These are phyloP conservation scores for Skeletonema menzelii DNA, from an alignment of 108 stramenopile species.

Conservation along the genomic window DNA sequence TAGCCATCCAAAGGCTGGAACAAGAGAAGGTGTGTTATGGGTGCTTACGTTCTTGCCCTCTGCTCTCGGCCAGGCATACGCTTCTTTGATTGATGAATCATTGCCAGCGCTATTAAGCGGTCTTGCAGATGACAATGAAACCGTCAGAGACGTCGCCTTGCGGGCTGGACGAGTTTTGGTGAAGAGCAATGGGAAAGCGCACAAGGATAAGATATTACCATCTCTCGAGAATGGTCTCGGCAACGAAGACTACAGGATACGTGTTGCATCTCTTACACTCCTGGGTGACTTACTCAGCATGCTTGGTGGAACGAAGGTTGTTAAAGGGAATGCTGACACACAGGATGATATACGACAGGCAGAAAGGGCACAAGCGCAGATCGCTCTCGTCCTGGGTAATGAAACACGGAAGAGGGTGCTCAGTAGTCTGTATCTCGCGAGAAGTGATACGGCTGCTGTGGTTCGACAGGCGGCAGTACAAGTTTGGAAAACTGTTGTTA, in stretches of 20 bases:
- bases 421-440: conserved; percentile 90
- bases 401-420: conserved; percentile 84
- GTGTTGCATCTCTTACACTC: conserved; percentile 92
- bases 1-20: conserved; percentile 85
- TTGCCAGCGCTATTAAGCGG: conserved; percentile 94
- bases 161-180: conserved; percentile 96
- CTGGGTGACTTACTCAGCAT: conserved; percentile 95
- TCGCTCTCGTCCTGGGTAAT: conserved; percentile 85
- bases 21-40: conserved; percentile 99
- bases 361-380: conserved; percentile 83
- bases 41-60: conserved; percentile 98
- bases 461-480: conserved; percentile 95
- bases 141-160: conserved; percentile 94
- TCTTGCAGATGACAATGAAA: conserved; percentile 94
- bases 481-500: conserved; percentile 98
- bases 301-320: conserved; percentile 91
- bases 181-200: conserved; percentile 85
- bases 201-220: conserved; percentile 93
- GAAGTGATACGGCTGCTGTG: conserved; percentile 87
- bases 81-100: conserved; percentile 79
- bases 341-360: conserved; percentile 89
- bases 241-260: conserved; percentile 93
- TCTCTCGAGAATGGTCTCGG: conserved; percentile 90
- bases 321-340: conserved; percentile 82
- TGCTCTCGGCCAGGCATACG: conserved; percentile 85